Evolutionary conservation across 2,329 filamentous ascomycete species (phyloP), one percentile per base, ranked within the genome.

Genomic region (Colletotrichum theobromicola): DNA sequence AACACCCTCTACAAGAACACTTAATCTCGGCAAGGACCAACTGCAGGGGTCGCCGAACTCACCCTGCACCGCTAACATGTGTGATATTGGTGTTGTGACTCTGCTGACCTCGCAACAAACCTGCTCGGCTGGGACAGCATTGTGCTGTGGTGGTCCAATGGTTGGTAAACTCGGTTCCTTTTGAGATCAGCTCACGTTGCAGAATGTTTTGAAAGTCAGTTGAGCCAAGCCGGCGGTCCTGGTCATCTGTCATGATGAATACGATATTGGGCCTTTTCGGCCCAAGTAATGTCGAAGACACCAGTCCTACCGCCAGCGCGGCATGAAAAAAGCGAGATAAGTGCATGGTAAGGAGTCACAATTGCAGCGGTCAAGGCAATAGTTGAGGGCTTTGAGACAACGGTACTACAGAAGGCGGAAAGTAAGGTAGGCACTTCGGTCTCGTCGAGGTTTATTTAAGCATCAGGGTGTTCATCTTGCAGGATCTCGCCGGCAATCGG

Each of bases 61-160:
- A 62, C 60, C 32, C 60, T 21, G 60, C 60, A 18, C 21, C 21
- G 2, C 18, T 37, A 0, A 83, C 79, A 58, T 82, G 70, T 1
- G 81, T 82, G 8, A 80, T 78, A 57, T 82, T 82, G 2, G 80
- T 81, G 30, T 81, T 82, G 62, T 82, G 80, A 7, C 77, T 76
- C 35, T 76, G 75, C 50, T 80, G 77, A 4, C 80, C 80, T 2
- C 76, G 71, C 30, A 80, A 63, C 21, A 81, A n/a, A 2, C 77
- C 70, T 7, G 77, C 78, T 13, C 80, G 74, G n/a, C 71, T 76
- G 2, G 80, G 80, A 67, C 80, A 82, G 72, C 80, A 82, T 3
- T 78, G 66, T 2, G 80, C 77, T 18, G 78, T 70, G 2, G 80
- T 83, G 30, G 76, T 80, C 62, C 77, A 82, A 68, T 82, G 80